A percentile compares a stretch with the other conserved stretches of the same genome.
Conservation (phyloP, 371 early-diverging fungal genomes). For the Mortierella sp. region DNA sequence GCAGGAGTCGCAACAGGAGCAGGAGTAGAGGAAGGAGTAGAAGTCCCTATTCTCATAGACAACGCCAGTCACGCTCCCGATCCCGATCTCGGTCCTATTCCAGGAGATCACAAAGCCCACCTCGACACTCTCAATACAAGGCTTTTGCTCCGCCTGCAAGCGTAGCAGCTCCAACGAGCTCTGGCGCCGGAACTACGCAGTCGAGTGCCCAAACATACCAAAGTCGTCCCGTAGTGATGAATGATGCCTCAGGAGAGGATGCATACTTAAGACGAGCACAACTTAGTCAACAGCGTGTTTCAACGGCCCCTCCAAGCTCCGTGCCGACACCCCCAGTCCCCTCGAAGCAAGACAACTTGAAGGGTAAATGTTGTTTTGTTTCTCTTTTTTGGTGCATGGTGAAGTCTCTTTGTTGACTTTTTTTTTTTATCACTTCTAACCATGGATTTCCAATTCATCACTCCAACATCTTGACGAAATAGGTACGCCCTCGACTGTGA, state of each 20-base stretch:
- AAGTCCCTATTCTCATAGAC: constrained; percentile 4
- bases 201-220: constrained; percentile 17
- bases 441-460: background rate
- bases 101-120: constrained; percentile 14
- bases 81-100: constrained; percentile 18
- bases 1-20: constrained; percentile 1
- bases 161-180: constrained; percentile 2
- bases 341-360: constrained; percentile 43
- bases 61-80: constrained; percentile 12
- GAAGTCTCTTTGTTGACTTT: background rate
- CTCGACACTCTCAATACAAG: constrained; percentile 17
- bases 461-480: background rate
- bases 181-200: background rate
- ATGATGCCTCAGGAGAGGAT: constrained; percentile 74
- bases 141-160: constrained; percentile 44
- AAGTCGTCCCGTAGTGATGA: constrained; percentile 41
- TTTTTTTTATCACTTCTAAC: background rate
- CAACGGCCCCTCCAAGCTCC: background rate
- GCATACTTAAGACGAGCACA: constrained; percentile 72
- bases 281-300: constrained; percentile 54
- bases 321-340: background rate
- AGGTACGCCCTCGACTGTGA: constrained; percentile 54
- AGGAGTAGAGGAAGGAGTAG: constrained; percentile 15
- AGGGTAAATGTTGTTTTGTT: constrained; percentile 52
- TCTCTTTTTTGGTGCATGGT: no score